Evolutionary conservation across 352 stramenopile genomes (phyloP).

Genomic region (Phytophthora pluvialis): DNA sequence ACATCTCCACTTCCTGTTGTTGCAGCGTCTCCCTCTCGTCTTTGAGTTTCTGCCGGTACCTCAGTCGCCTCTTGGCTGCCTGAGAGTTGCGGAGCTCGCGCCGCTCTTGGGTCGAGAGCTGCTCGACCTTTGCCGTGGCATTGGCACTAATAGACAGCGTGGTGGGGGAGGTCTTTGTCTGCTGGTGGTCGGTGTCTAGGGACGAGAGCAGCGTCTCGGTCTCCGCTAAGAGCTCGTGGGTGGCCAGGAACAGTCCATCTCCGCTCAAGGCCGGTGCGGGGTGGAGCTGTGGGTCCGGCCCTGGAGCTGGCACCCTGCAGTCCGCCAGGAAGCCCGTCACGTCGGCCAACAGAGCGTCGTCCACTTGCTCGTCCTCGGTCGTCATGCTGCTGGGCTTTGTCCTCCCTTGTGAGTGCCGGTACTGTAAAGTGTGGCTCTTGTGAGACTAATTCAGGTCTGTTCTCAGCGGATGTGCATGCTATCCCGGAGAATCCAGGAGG

Average conservation of each 20-base stretch:
- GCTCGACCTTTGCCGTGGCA: neutral
- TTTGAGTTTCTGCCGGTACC: slow-evolving; percentile 27
- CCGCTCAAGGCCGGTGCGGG: neutral
- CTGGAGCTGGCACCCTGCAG: neutral
- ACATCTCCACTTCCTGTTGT: slow-evolving; percentile 7
- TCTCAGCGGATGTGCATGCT: neutral
- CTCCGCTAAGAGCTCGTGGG: slow-evolving; percentile 11
- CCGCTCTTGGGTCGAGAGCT: neutral
- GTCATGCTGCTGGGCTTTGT: neutral
- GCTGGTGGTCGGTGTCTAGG: neutral
- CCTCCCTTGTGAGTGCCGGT: neutral
- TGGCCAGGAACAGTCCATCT: slow-evolving; percentile 5
- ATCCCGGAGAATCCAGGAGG: neutral
- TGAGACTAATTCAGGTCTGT: neutral
- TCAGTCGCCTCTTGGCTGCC: slow-evolving; percentile 14
- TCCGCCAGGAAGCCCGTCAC: slow-evolving; percentile 16
- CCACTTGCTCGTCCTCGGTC: slow-evolving; percentile 18
- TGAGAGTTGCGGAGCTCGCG: slow-evolving; percentile 9
- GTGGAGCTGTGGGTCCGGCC: neutral
- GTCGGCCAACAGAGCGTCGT: slow-evolving; percentile 11
- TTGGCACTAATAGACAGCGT: neutral
- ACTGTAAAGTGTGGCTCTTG: neutral
- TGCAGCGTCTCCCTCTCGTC: slow-evolving; percentile 16
- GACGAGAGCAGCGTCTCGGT: slow-evolving; percentile 23
- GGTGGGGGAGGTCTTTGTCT: neutral